These are phyloP conservation scores for Aspergillus bridgeri DNA, from an alignment of 495 filamentous ascomycete species.

Conservation along the genomic window DNA sequence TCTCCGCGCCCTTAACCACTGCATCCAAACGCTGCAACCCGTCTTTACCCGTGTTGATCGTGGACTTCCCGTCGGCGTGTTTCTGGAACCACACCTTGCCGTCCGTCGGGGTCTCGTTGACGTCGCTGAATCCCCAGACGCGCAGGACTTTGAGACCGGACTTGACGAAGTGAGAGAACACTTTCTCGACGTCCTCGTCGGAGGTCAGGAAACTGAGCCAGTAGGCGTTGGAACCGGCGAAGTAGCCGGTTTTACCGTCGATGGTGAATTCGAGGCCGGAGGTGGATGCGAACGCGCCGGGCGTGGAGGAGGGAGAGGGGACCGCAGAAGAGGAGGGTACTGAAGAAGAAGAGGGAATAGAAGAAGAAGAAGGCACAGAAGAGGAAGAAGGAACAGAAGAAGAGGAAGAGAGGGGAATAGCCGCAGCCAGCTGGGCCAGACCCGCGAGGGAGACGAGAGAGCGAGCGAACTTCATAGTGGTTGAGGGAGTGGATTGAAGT, in stretches of 20 bases:
- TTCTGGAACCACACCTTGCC: slow-evolving; percentile 60
- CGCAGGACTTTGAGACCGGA: slow-evolving; percentile 66
- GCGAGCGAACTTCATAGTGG: slow-evolving; percentile 12
- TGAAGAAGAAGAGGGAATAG: slow-evolving; percentile 10
- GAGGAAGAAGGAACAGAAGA: slow-evolving; percentile 3
- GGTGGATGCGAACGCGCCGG: slow-evolving; percentile 40
- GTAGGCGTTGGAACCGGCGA: slow-evolving; percentile 69
- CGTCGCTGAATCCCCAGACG: slow-evolving; percentile 72
- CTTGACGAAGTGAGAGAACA: slow-evolving; percentile 44
- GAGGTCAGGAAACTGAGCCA: slow-evolving; percentile 69
- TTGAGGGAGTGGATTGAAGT: too few species aligned
- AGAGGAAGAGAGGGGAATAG: slow-evolving; percentile 9
- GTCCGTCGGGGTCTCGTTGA: slow-evolving; percentile 40
- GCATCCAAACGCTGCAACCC: slow-evolving; percentile 67
- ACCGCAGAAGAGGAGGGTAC: slow-evolving; percentile 2
- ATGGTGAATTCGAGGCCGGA: slow-evolving; percentile 57
- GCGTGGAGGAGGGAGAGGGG: neutral
- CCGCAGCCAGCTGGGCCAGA: slow-evolving; percentile 16
- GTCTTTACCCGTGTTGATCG: slow-evolving; percentile 64
- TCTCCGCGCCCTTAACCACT: slow-evolving; percentile 58
- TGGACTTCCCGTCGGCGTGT: slow-evolving; percentile 47
- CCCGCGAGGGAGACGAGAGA: slow-evolving; percentile 60
- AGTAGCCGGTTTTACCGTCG: slow-evolving; percentile 59
- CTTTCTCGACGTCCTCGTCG: slow-evolving; percentile 58
- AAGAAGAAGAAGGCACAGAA: too few species aligned